Conservation (phyloP, 768 basidiomycete species). For the Pisolithus orientalis region DNA sequence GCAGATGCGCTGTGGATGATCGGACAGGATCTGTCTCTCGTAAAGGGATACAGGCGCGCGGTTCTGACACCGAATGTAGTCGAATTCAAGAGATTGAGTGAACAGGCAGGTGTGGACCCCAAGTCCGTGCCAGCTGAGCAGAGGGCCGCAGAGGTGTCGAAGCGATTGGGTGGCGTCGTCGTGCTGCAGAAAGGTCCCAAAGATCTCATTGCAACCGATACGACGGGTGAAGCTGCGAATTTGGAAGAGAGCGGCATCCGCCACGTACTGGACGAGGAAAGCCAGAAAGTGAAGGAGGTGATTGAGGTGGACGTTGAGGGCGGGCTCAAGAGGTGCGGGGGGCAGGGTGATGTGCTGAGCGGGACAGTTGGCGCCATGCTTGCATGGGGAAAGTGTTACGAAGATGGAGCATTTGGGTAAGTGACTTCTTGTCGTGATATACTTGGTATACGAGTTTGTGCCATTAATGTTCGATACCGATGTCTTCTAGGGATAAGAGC, state of each 20-base stretch:
- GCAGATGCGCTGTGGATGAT: constrained; percentile 89
- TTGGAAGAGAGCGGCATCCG: constrained; percentile 38
- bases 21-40: constrained; percentile 62
- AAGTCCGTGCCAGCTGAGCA: constrained; percentile 38
- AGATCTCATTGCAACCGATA: constrained; percentile 80
- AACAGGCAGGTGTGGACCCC: constrained; percentile 61
- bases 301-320: constrained; percentile 66
- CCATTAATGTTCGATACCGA: background rate
- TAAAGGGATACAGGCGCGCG: constrained; percentile 80
- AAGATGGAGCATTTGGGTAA: constrained; percentile 77
- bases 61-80: constrained; percentile 93
- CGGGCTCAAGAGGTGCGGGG: constrained; percentile 88
- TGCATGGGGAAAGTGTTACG: constrained; percentile 94
- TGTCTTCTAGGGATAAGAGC: constrained; percentile 38
- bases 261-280: constrained; percentile 36
- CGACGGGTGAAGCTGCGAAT: constrained; percentile 48
- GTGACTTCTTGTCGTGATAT: constrained; percentile 12
- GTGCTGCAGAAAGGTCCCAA: constrained; percentile 81
- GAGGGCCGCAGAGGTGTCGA: constrained; percentile 69
- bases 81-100: constrained; percentile 83
- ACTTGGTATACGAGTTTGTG: background rate
- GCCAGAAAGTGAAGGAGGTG: constrained; percentile 51
- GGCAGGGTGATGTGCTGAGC: constrained; percentile 91
- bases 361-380: constrained; percentile 85
- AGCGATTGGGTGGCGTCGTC: constrained; percentile 77